Conservation (phyloP, 2,329 filamentous ascomycete species). For the Peltaster fructicola region DNA sequence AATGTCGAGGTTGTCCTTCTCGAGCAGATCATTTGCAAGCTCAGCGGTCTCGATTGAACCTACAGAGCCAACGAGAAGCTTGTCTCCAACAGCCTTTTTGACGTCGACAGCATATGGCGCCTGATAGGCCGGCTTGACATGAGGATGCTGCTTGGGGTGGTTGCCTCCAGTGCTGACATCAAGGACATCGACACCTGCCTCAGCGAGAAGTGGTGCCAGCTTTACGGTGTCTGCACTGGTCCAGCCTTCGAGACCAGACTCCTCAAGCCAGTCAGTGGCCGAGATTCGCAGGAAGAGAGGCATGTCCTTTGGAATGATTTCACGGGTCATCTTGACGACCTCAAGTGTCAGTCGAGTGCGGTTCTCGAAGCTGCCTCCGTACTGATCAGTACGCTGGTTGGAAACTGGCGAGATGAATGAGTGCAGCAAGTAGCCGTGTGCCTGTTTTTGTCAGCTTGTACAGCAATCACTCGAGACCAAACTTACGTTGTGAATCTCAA, state of each 20-base stretch:
- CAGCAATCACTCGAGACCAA: too few relatives aligned
- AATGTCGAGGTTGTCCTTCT: conserved; percentile 41
- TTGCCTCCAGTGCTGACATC: conserved; percentile 69
- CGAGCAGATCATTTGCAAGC: conserved; percentile 45
- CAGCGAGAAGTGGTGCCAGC: conserved; percentile 50
- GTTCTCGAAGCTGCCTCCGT: conserved; percentile 56
- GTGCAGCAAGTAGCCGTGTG: conserved; percentile 61
- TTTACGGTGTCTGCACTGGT: conserved; percentile 43
- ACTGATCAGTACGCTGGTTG: conserved; percentile 52
- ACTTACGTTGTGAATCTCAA: conserved; percentile 55
- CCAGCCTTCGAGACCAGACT: conserved; percentile 45
- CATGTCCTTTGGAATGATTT: conserved; percentile 46
- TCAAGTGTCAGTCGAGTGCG: conserved; percentile 38
- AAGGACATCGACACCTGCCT: conserved; percentile 60
- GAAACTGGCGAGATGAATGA: conserved; percentile 49
- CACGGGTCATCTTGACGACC: conserved; percentile 39
- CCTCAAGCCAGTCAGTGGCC: conserved; percentile 61
- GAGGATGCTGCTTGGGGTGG: conserved; percentile 37
- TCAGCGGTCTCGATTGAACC: conserved; percentile 54
- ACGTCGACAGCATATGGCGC: conserved; percentile 53
- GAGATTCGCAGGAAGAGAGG: conserved; percentile 57
- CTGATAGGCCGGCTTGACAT: conserved; percentile 51
- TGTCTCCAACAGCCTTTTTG: conserved; percentile 55
- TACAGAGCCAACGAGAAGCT: conserved; percentile 54
- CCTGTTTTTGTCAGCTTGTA: conserved; percentile 40